Evolutionary conservation across 306 rosid species (phyloP).

Genomic region (Vigna mungo): DNA sequence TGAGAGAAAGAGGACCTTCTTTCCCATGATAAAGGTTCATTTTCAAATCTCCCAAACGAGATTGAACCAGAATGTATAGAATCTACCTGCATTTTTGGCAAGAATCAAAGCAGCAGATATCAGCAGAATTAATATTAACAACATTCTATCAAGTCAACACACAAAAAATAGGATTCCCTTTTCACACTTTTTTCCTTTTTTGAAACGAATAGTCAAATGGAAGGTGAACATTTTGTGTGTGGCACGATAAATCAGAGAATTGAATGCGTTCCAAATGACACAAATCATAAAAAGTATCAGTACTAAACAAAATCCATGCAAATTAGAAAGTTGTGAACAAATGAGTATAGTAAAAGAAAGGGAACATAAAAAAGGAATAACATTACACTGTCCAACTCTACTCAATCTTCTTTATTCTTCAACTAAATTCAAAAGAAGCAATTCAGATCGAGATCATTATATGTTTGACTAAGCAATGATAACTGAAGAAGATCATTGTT

Average conservation of each 20-base stretch:
- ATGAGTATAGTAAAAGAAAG: conserved; percentile 8
- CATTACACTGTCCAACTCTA: conserved; percentile 13
- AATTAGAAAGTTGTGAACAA: neutral
- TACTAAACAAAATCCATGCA: conserved; percentile 7
- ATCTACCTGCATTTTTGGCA: conserved; percentile 63
- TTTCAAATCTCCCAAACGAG: conserved; percentile 87
- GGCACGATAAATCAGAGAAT: neutral
- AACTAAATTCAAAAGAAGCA: neutral
- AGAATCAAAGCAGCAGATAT: conserved; percentile 28
- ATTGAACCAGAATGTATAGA: conserved; percentile 79
- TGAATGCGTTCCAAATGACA: neutral
- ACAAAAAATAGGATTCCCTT: neutral
- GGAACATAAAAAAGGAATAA: conserved; percentile 1
- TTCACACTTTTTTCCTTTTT: neutral
- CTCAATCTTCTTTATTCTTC: conserved; percentile 6
- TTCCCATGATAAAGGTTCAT: conserved; percentile 77
- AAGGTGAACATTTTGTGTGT: neutral
- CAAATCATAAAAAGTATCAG: conserved; percentile 4
- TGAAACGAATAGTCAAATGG: neutral
- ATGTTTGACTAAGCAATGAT: neutral
- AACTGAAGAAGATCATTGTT: conserved; percentile 1
- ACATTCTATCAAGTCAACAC: conserved; percentile 23
- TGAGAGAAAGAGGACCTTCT: conserved; percentile 79
- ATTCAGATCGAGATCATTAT: conserved; percentile 29
- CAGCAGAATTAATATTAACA: neutral